These are phyloP conservation scores for Lecanoromycetidae sp. DNA, from an alignment of 2,329 filamentous ascomycete species.

Conservation along the genomic window DNA sequence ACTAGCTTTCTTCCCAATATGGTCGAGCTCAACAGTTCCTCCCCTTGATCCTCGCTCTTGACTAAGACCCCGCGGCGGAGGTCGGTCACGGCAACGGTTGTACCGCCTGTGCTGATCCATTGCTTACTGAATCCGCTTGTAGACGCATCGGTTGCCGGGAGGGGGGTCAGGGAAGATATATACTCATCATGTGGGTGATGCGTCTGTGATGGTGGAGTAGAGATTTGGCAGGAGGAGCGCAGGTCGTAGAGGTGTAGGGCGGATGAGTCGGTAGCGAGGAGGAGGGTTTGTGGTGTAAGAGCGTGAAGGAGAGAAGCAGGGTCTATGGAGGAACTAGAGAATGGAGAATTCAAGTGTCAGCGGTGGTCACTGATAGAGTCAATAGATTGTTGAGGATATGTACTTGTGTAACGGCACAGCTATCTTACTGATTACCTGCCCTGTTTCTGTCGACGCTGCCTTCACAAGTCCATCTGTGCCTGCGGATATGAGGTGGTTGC, in stretches of 20 bases:
- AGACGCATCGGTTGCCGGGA: conserved; percentile 67
- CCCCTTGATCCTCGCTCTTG: conserved; percentile 86
- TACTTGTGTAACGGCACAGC: conserved; percentile 51
- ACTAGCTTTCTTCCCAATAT: conserved; percentile 69
- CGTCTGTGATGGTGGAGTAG: conserved; percentile 54
- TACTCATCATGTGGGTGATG: conserved; percentile 87
- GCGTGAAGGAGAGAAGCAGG: conserved; percentile 70
- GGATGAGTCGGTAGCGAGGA: conserved; percentile 83
- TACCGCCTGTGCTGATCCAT: conserved; percentile 87
- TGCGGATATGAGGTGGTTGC: conserved; percentile 50
- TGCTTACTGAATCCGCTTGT: conserved; percentile 87
- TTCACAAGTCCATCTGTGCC: conserved; percentile 55
- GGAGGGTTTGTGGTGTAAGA: conserved; percentile 74
- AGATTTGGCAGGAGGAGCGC: conserved; percentile 36
- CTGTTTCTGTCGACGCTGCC: conserved; percentile 45
- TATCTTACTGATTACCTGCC: conserved; percentile 68
- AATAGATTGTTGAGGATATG: not conserved
- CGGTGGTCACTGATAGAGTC: not conserved
- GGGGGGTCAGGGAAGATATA: conserved; percentile 71
- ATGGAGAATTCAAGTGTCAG: conserved; percentile 9
- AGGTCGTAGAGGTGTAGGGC: conserved; percentile 81
- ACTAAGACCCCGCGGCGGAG: conserved; percentile 74
- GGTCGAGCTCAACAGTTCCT: conserved; percentile 72
- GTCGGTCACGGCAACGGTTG: conserved; percentile 82
- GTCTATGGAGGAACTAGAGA: conserved; percentile 44